phyloP scores from a whole-genome alignment of 495 filamentous ascomycete genomes.

The Cryomyces antarcticus region DNA sequence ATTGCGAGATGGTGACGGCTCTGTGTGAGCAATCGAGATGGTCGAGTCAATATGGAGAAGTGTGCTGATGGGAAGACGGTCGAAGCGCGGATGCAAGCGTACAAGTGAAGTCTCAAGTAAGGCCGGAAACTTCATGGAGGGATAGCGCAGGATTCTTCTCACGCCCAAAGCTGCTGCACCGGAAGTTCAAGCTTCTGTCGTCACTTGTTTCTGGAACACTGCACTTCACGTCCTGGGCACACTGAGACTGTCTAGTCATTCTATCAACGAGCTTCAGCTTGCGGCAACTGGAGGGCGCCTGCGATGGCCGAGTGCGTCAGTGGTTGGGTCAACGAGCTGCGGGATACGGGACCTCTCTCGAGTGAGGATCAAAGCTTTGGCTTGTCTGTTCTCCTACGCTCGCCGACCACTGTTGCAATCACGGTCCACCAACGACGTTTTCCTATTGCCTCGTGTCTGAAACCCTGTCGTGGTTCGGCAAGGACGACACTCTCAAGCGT shows the following conservation, averaged over 20 bases:
- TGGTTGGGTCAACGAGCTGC: constrained; percentile 6
- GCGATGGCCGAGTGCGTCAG: not conserved
- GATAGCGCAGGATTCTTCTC: no score
- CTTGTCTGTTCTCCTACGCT: constrained; percentile 42
- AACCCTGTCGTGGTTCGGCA: not conserved
- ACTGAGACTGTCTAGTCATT: not conserved
- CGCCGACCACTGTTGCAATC: not conserved
- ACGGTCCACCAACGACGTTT: not conserved
- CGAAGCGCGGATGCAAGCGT: no score
- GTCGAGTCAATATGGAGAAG: not conserved
- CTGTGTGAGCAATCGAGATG: not conserved
- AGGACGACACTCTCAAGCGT: not conserved
- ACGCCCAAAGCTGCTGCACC: no score
- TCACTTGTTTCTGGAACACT: no score
- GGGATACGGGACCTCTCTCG: constrained; percentile 63
- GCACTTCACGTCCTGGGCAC: no score
- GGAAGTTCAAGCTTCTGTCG: no score
- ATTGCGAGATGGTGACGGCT: not conserved
- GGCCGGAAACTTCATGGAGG: no score
- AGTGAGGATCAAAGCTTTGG: constrained; percentile 91
- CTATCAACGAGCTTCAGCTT: not conserved
- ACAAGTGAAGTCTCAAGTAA: no score
- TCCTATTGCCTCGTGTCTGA: not conserved
- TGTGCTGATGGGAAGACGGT: no score
- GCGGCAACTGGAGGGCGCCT: not conserved